Base-by-base conservation (phyloP, 2,329 filamentous ascomycete genomes). In the Exophiala xenobiotica region DNA sequence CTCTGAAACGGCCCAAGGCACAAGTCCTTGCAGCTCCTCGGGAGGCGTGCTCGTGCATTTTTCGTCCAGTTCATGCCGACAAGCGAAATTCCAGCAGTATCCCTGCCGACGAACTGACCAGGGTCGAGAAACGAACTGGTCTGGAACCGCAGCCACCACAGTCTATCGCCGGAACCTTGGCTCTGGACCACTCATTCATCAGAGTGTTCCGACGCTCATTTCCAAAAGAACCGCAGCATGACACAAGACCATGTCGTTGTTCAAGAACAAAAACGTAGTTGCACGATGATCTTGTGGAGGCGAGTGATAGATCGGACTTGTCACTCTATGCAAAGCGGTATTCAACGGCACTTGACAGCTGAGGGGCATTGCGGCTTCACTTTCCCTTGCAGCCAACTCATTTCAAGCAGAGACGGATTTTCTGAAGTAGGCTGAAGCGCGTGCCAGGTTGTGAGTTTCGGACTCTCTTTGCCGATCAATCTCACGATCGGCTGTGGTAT, bases 41-140 rank as follows among this genome's bases (percentile, higher is more conserved):
- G 40, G 27, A 41, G 29, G 42, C 46, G 24, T 12, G 44, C 49
- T 51, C 37, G 45, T 56, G 31, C 18, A 49, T 49, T 46, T 52
- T 31, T 38, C 29, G 48, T 38, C 46, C 26, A 48, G 54, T 57
- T 57, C 54, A 57, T 57, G 54, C 54, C 41, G 29, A 44, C 35
- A 42, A 24, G 47, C 54, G 47, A 51, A 20, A 39, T 40, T 29
- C 37, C 12, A 20, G 35, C 20, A 40, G 16, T 20, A 50, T 18
- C 23, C 40, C 20, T 42, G 27, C 47, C 50, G 49, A 40, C 37
- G 53, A 52, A 49, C 45, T 26, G 33, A 37, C 24, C 7, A 19
- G 43, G 41, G 20, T 26, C 23, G 44, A 31, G 40, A 49, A 45
- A 45, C 41, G 39, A 45, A 45, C 31, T 40, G 41, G 49, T 40